Evolutionary conservation across 1,284 basidiomycete species (phyloP), one percentile per base, ranked within the genome.

Genomic region (Xanthoconium separans): DNA sequence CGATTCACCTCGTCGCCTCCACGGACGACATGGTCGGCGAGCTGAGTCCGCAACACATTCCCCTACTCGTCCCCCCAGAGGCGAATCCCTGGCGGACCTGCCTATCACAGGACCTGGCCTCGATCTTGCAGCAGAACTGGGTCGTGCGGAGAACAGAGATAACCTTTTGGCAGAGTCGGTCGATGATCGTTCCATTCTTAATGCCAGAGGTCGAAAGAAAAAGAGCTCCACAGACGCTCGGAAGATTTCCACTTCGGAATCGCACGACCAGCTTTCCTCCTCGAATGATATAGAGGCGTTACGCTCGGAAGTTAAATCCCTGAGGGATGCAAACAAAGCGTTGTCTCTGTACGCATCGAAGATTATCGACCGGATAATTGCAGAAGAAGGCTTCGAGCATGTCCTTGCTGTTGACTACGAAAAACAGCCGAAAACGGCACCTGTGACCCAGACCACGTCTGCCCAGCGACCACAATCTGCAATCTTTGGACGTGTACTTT

Each of bases 271-370:
- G 4, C 74, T 71, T 50, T 65, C 65, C 18, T 71, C 78, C 37
- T 59, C 70, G 48, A 77, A 72, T 55, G 88, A 91, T 61, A 67
- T 90, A 58, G 85, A 89, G 44, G 81, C 84, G 10, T 75, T 93
- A 44, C 79, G 85, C 43, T 80, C 74, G 20, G 95, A 97, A 72
- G 85, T 96, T 65, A 95, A 95, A 73, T 86, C 84, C 40, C 82
- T 97, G 68, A 91, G 90, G 69, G 95, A 98, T 69, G 92, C 93
- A 44, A 97, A 97, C 79, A 95, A 95, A 70, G 94, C 93, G 0
- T 77, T 98, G 12, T 92, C 91, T 16, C 75, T 98, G 22, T 98
- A 98, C 69, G 93, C 95, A 18, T 93, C 91, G 51, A 98, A 97
- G 78, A 97, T 98, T 64, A 89, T 98, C 63, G 93, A 98, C 75